Evolutionary conservation across 768 basidiomycete species (phyloP), one percentile per base, ranked within the genome.

Genomic region (Boletus eberwhitei): DNA sequence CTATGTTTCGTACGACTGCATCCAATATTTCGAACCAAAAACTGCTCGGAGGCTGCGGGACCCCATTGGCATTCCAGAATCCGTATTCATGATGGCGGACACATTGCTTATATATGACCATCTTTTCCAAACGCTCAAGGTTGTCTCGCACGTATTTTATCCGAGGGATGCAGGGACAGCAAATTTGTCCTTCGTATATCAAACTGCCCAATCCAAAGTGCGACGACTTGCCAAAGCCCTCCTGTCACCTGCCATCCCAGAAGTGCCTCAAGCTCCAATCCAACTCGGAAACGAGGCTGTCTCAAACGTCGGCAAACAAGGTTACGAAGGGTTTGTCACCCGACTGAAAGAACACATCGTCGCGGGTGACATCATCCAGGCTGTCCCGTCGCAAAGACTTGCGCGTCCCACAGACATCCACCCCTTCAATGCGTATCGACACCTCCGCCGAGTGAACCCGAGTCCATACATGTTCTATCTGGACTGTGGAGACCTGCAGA

Each of bases 401-500:
- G 76, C 90, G 14, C 83, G 93, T 34, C 88, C 89, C 35, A 98
- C 97, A 0, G 70, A 80, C 19, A 76, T 99, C 19, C 93, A 98
- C 69, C 96, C 97, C 2, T 99, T 99, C 79, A 99, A 98, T 74
- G 93, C 88, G 8, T 99, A 98, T 68, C 80, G 97, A 47, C 90
- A 92, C 50, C 79, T 99, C 42, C 87, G 97, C 42, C 87, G 95
- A 64, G 83, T 98, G 57, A 99, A 99, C 64, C 97, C 97, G 1
- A 96, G 93, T 51, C 97, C 97, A 16, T 98, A 99, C 73, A 98
- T 97, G 95, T 99, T 95, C 74, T 99, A 94, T 69, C 71, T 99
- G 62, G 91, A 98, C 64, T 96, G 93, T 61, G 90, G 91, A 6
- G 92, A 92, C 52, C 68, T 96, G 12, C 94, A 98, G 71, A 79